Evolutionary conservation across 176 grass and related monocot species (phyloP), one percentile per base, ranked within the genome.

Genomic region (Bonia amplexicaulis): DNA sequence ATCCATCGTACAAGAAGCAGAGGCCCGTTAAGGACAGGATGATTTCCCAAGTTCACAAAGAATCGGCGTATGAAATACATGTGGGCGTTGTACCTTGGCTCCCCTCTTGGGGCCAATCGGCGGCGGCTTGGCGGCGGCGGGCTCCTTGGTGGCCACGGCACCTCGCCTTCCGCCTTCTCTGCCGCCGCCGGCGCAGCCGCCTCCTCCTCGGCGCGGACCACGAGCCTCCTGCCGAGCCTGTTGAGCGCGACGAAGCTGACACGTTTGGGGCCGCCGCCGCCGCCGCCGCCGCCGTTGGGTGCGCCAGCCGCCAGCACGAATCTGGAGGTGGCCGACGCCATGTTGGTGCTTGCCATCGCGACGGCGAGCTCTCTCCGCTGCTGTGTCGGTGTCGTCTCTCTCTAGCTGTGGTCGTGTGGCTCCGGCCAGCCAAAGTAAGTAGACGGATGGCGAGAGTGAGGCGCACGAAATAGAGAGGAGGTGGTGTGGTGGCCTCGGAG

Each of bases 91-190:
- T 45, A 93, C 93, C 91, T 95, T 90, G 53, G 91, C 8, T 3
- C 93, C 96, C 77, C 96, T 99, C 84, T 89, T 89, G 12, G 93
- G 96, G 3, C 96, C 96, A 46, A 96, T 94, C 49, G 93, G 85
- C 51, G 93, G 91, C 33, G 95, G 95, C 71, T 94, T 94, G 7
- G 78, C 71, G 20, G 91, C 82, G 65, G 85, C 81, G 73, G 88
- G 39, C 82, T 19, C 82, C 33, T 88, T 91, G 64, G 85, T 85
- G 3, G 91, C 79, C 26, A 80, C 86, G 26, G 85, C 25, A 17
- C 89, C 37, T 87, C 81, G 23, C 51, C 84, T 58, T 74, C 91
- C 17, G 61, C 61, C 3, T 15, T 25, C 45, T 66, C 47, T 2
- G 58, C 65, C 0, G 77, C 47, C 0, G 91, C 75, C 37, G 91